These are phyloP conservation scores for Boletus fagicola DNA, from an alignment of 768 basidiomycete species.

Conservation along the genomic window DNA sequence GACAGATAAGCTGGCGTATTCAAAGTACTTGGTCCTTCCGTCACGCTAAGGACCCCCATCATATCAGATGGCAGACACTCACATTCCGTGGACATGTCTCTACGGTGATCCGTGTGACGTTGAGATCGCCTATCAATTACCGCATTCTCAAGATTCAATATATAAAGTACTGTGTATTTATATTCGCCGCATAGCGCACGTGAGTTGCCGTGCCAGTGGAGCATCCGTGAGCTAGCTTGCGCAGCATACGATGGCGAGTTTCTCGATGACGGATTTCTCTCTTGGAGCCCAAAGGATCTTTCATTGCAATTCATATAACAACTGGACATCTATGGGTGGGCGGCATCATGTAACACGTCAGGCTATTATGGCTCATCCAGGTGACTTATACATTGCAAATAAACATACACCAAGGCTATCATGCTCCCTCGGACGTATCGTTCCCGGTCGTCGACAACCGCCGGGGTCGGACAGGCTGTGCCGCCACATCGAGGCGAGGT, in stretches of 20 bases:
- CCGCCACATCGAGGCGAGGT: not conserved
- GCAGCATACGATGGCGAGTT: not conserved
- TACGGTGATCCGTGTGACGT: slow-evolving; percentile 4
- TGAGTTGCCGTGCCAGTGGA: not conserved
- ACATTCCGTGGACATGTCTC: not conserved
- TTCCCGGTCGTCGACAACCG: not conserved
- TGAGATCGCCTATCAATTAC: slow-evolving; percentile 1
- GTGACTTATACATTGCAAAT: not conserved
- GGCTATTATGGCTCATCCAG: not conserved
- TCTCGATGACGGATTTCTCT: not conserved
- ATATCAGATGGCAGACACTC: not conserved
- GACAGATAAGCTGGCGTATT: not conserved
- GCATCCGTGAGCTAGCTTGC: not conserved
- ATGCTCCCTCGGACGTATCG: not conserved
- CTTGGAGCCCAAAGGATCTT: not conserved
- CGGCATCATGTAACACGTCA: not conserved
- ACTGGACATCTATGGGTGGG: not conserved
- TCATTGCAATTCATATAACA: not conserved
- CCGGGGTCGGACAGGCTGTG: not conserved
- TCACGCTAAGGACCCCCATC: not conserved
- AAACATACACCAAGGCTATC: not conserved
- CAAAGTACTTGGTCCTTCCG: not conserved
- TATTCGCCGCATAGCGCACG: not conserved
- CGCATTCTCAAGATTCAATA: not conserved
- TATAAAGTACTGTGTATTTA: not conserved